Percentiles rank a stretch among this genome's conserved stretches.
Evolutionary conservation across 768 basidiomycete species (phyloP).

Genomic region (Pleurotus giganteus): DNA sequence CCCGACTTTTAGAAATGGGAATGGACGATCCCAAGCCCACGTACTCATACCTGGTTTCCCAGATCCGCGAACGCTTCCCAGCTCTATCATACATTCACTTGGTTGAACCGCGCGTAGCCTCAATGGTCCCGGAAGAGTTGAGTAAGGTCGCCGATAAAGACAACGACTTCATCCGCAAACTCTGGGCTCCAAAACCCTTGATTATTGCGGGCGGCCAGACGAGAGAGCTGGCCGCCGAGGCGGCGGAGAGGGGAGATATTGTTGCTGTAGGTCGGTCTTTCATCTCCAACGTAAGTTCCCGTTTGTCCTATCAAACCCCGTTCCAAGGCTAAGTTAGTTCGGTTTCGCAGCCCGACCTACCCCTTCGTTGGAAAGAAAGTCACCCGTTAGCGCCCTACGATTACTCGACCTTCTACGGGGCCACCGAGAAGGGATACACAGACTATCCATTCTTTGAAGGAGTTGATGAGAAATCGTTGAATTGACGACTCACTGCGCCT

Average conservation of each 20-base stretch:
- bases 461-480: no score
- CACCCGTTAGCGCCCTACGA: conserved; percentile 32
- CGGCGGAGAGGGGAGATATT: conserved; percentile 30
- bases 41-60: conserved; percentile 45
- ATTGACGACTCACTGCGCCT: no score
- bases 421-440: conserved; percentile 26
- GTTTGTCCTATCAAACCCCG: background rate
- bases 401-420: conserved; percentile 35
- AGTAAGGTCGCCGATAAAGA: conserved; percentile 11
- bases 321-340: background rate
- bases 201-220: conserved; percentile 47
- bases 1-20: conserved; percentile 39
- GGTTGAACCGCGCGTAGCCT: conserved; percentile 35
- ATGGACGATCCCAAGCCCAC: conserved; percentile 54
- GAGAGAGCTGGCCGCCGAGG: conserved; percentile 33
- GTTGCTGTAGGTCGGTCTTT: conserved; percentile 28
- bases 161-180: conserved; percentile 42
- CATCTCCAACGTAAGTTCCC: conserved; percentile 28
- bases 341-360: conserved; percentile 39
- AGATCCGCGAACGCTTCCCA: conserved; percentile 37
- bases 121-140: conserved; percentile 11
- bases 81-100: conserved; percentile 51
- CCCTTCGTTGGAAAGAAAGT: conserved; percentile 29
- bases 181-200: conserved; percentile 47
- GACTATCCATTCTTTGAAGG: conserved; percentile 19